Base-by-base conservation (phyloP, 1,284 basidiomycete species). In the Cryptococcus sp. region DNA sequence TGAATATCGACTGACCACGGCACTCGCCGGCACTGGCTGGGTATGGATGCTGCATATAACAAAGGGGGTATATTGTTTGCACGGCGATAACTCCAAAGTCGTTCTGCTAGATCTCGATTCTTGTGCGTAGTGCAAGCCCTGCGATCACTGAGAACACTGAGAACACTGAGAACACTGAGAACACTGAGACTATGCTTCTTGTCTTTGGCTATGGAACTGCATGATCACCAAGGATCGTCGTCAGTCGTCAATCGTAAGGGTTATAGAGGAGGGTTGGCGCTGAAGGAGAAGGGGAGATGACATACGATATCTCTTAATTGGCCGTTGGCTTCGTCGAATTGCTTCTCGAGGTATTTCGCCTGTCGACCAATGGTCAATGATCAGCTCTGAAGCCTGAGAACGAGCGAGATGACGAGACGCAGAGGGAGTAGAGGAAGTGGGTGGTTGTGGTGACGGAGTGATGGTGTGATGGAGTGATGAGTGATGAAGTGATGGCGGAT, bases 281-380 rank as follows among this genome's bases (percentile, higher is more conserved):
- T 41, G 5, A 46, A 40, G 25, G 41, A 19, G 25, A 27, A 47
- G 50, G 22, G 35, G 16, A 20, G 38, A 23, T 10, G 44, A 77
- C 88, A 67, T 67, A 93, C 91, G 53, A 94, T 93, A 77, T 94
- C 91, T 54, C 88, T 85, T 57, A 94, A 79, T 71, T 93, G 92
- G 20, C 81, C 81, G 75, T 93, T 90, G 1, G 92, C 90, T 70
- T 93, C 91, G 60, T 88, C 89, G 74, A 89, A 90, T 73, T 93
- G 90, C 71, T 93, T 93, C 77, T 94, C 91, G 5, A 93, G 82
- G 75, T 88, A 93, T 78, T 93, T 94, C 20, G 86, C 82, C 90
- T 93, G 38, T 41, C 19, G 22, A 27, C 11, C 8, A 10, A 11
- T 44, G 25, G 15, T 39, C 38, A 23, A 38, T 23, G 5, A 5